These are phyloP conservation scores for Orychophragmus violaceus DNA, from an alignment of 345 rosid species.

Conservation along the genomic window DNA sequence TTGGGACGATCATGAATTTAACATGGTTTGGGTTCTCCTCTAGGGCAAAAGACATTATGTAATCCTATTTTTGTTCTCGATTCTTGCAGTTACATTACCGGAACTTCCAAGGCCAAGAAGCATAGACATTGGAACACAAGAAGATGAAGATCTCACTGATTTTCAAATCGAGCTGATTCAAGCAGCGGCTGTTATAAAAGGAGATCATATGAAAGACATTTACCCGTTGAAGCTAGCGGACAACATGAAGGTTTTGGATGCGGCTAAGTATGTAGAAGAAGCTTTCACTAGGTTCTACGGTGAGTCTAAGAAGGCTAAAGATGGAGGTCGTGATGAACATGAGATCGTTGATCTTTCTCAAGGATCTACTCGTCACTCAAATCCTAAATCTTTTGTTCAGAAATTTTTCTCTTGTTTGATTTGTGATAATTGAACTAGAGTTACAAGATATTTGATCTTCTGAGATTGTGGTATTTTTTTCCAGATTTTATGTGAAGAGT, in stretches of 20 bases:
- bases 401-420: conserved; percentile 52
- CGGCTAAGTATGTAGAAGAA: conserved; percentile 39
- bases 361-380: conserved; percentile 9
- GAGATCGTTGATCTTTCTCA: conserved; percentile 31
- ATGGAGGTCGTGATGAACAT: conserved; percentile 30
- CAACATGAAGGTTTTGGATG: conserved; percentile 43
- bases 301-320: conserved; percentile 44
- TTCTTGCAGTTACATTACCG: conserved; percentile 37
- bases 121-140: conserved; percentile 22
- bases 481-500: background rate
- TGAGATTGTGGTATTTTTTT: background rate
- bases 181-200: conserved; percentile 55
- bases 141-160: conserved; percentile 44
- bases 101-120: conserved; percentile 45
- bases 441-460: background rate
- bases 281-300: conserved; percentile 40
- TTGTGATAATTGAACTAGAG: conserved; percentile 37
- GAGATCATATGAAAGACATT: conserved; percentile 40
- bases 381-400: conserved; percentile 31
- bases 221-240: conserved; percentile 44
- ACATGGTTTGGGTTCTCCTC: too few relatives aligned
- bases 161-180: conserved; percentile 55
- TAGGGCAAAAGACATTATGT: too few relatives aligned
- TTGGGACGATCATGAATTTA: too few relatives aligned
- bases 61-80: background rate